phyloP scores from a whole-genome alignment of 768 basidiomycete genomes.

The Boletus bicolor region DNA sequence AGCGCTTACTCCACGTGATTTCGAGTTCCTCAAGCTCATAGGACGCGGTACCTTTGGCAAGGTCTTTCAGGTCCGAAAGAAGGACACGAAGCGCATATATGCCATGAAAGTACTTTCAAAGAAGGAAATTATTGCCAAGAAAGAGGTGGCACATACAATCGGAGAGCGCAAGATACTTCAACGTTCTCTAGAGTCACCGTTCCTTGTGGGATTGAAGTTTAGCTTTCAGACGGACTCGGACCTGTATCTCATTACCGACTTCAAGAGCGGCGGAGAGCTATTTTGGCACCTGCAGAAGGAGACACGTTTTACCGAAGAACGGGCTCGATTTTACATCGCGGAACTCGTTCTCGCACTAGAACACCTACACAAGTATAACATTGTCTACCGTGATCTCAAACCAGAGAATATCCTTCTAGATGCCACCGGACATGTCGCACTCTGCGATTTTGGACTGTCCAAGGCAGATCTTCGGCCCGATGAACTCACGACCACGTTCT shows the following conservation, averaged over 20 bases:
- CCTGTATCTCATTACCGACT: constrained; percentile 95
- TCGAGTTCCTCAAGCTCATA: constrained; percentile 98
- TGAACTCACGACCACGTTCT: constrained; percentile 98
- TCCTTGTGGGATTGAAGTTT: constrained; percentile 98
- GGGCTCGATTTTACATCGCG: constrained; percentile 95
- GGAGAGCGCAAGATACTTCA: constrained; percentile 99
- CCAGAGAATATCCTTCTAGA: constrained; percentile 98
- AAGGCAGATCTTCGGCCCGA: constrained; percentile 92
- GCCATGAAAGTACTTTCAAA: constrained; percentile 99
- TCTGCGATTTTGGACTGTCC: constrained; percentile 97
- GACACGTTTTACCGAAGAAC: constrained; percentile 88
- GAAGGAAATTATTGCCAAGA: constrained; percentile 98
- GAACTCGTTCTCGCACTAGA: constrained; percentile 94
- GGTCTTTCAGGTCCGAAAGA: constrained; percentile 98
- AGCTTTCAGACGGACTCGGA: constrained; percentile 96
- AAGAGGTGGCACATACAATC: constrained; percentile 98
- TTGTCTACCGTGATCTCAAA: constrained; percentile 94
- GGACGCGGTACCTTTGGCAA: constrained; percentile 97
- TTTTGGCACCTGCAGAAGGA: constrained; percentile 99
- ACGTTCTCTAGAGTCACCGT: constrained; percentile 87
- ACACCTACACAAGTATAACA: constrained; percentile 96
- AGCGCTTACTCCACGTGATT: constrained; percentile 89
- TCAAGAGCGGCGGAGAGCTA: constrained; percentile 96
- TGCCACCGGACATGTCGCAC: constrained; percentile 95
- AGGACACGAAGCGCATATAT: constrained; percentile 97